Conservation (phyloP, 2,329 filamentous ascomycete genomes). For the Emydomyces testavorans region DNA sequence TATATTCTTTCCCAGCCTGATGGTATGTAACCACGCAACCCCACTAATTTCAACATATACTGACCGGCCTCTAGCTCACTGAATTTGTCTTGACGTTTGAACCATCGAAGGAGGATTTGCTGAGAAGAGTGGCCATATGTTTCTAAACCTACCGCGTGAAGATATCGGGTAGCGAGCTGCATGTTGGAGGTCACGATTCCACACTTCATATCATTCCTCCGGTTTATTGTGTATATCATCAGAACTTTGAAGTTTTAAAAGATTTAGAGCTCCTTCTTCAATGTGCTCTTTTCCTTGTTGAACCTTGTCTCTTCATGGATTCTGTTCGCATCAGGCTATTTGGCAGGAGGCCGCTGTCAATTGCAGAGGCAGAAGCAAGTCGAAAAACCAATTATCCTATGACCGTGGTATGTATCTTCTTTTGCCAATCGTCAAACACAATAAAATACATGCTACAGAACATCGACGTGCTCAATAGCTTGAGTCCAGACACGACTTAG, state of each 20-base stretch:
- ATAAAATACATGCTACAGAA: too few species aligned
- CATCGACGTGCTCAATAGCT: too few species aligned
- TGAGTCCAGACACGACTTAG: too few species aligned
- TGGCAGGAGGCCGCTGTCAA: too few species aligned
- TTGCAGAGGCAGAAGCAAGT: too few species aligned
- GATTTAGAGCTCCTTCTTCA: constrained; percentile 3
- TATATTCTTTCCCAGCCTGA: constrained; percentile 91
- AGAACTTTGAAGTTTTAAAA: constrained; percentile 18
- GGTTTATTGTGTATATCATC: constrained; percentile 36
- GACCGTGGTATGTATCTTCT: too few species aligned
- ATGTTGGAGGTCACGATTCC: constrained; percentile 7
- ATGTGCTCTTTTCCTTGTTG: neutral
- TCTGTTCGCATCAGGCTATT: neutral
- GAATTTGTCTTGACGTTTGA: neutral
- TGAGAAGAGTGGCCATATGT: constrained; percentile 1
- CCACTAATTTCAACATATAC: constrained; percentile 21
- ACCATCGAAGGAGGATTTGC: neutral
- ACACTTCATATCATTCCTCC: constrained; percentile 21
- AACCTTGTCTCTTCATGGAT: neutral
- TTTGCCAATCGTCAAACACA: too few species aligned
- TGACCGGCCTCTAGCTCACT: constrained; percentile 20
- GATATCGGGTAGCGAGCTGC: neutral
- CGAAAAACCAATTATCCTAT: too few species aligned
- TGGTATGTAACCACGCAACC: constrained; percentile 48
- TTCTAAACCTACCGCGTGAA: constrained; percentile 7